These are phyloP conservation scores for Saturnispora serradocipensis DNA, from an alignment of 805 yeast species.

Conservation along the genomic window DNA sequence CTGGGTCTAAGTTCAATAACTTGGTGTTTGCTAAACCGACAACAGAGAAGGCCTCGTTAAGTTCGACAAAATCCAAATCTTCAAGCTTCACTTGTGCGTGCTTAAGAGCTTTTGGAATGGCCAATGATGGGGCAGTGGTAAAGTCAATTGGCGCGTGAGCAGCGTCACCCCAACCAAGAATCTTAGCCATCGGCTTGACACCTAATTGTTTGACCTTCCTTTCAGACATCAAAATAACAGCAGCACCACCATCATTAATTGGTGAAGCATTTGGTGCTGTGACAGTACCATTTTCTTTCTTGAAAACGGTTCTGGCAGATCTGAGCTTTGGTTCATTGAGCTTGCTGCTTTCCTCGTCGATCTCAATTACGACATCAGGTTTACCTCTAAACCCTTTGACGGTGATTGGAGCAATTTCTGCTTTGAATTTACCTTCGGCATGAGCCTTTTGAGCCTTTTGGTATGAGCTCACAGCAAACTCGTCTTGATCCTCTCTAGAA, in stretches of 20 bases:
- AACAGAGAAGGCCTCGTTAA: conserved; percentile 96
- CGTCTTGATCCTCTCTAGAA: conserved; percentile 83
- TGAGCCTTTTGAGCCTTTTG: conserved; percentile 79
- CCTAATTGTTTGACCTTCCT: conserved; percentile 76
- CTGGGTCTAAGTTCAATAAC: conserved; percentile 49
- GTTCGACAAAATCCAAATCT: conserved; percentile 84
- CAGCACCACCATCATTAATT: conserved; percentile 97
- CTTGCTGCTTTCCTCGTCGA: conserved; percentile 79
- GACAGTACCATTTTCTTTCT: conserved; percentile 87
- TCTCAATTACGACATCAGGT: conserved; percentile 61
- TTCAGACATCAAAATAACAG: conserved; percentile 80
- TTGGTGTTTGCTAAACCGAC: conserved; percentile 88
- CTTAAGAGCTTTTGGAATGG: conserved; percentile 91
- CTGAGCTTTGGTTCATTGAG: conserved; percentile 69
- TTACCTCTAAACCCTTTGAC: conserved; percentile 87
- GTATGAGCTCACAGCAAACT: conserved; percentile 77
- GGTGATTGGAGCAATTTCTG: conserved; percentile 81
- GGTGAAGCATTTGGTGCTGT: conserved; percentile 97
- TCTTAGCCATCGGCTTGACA: conserved; percentile 80
- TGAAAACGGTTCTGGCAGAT: conserved; percentile 89
- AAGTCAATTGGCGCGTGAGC: conserved; percentile 92
- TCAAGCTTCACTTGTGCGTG: conserved; percentile 60
- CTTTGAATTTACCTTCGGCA: conserved; percentile 67
- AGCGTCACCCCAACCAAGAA: conserved; percentile 96
- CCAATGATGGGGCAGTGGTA: conserved; percentile 92